Evolutionary conservation across 306 rosid species (phyloP).

Genomic region (Prunus kanzakura): DNA sequence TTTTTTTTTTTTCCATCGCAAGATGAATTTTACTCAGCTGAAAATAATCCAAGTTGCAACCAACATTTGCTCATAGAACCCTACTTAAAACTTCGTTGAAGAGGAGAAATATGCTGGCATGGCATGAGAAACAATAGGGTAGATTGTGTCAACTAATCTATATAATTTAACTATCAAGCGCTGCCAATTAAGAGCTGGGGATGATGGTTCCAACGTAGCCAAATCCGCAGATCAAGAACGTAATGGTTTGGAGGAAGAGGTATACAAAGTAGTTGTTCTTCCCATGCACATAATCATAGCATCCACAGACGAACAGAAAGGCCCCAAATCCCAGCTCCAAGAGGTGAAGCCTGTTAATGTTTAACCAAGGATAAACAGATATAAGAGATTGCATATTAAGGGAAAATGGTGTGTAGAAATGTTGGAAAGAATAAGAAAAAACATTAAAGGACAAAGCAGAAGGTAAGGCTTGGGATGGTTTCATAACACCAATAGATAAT

Average conservation of each 20-base stretch:
- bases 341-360: slow-evolving; percentile 54
- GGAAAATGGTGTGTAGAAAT: neutral
- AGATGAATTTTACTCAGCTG: slow-evolving; percentile 36
- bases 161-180: slow-evolving; percentile 11
- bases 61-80: slow-evolving; percentile 34
- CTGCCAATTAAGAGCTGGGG: slow-evolving; percentile 43
- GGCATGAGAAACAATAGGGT: slow-evolving; percentile 27
- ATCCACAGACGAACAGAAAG: slow-evolving; percentile 89
- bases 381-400: neutral
- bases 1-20: slow-evolving; percentile 18
- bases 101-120: slow-evolving; percentile 37
- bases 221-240: slow-evolving; percentile 80
- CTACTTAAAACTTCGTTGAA: slow-evolving; percentile 23
- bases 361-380: slow-evolving; percentile 19
- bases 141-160: slow-evolving; percentile 15
- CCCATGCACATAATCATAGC: slow-evolving; percentile 91
- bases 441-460: neutral
- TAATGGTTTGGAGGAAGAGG: slow-evolving; percentile 89
- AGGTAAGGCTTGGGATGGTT: neutral
- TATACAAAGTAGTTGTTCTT: slow-evolving; percentile 86
- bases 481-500: neutral
- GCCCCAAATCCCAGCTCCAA: slow-evolving; percentile 92
- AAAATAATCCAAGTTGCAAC: slow-evolving; percentile 33
- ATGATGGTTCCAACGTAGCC: slow-evolving; percentile 96
- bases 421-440: neutral